These are phyloP conservation scores for Phytopythium helicoides DNA, from an alignment of 352 stramenopile genomes.

Conservation along the genomic window DNA sequence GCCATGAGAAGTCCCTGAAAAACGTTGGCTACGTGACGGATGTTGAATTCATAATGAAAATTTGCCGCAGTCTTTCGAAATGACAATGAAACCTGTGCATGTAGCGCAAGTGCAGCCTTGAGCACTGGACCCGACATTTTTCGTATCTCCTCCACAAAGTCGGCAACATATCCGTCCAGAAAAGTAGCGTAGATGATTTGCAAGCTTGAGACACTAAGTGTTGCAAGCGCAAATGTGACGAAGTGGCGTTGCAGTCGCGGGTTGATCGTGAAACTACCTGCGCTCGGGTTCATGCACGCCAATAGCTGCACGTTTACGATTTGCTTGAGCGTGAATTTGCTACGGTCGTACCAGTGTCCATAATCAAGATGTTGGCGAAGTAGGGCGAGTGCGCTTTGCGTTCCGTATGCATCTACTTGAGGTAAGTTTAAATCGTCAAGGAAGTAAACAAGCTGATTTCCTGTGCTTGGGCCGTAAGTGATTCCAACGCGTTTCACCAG, in stretches of 20 bases:
- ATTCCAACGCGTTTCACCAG: constrained; percentile 86
- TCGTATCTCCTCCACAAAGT: constrained; percentile 93
- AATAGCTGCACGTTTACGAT: constrained; percentile 95
- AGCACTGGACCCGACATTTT: constrained; percentile 83
- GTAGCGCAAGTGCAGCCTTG: constrained; percentile 87
- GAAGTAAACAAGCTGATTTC: constrained; percentile 93
- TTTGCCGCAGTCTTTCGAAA: constrained; percentile 94
- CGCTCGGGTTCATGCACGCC: constrained; percentile 94
- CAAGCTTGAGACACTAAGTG: constrained; percentile 84
- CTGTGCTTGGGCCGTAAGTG: constrained; percentile 76
- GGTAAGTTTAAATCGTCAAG: constrained; percentile 96
- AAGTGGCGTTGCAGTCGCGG: constrained; percentile 95
- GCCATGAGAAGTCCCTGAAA: constrained; percentile 94
- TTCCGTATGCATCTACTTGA: constrained; percentile 93
- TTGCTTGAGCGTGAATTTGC: constrained; percentile 92
- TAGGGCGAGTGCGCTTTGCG: constrained; percentile 92
- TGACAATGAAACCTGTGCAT: constrained; percentile 69
- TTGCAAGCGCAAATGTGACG: constrained; percentile 91
- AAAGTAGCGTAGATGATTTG: constrained; percentile 96
- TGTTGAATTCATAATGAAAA: constrained; percentile 98
- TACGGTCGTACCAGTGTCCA: constrained; percentile 92
- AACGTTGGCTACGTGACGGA: constrained; percentile 93
- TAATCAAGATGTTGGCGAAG: constrained; percentile 96
- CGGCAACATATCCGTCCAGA: constrained; percentile 90
- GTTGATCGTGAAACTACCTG: constrained; percentile 92